These are phyloP conservation scores for Coemansia sp. DNA, from an alignment of 192 early-diverging fungal species.

Conservation along the genomic window DNA sequence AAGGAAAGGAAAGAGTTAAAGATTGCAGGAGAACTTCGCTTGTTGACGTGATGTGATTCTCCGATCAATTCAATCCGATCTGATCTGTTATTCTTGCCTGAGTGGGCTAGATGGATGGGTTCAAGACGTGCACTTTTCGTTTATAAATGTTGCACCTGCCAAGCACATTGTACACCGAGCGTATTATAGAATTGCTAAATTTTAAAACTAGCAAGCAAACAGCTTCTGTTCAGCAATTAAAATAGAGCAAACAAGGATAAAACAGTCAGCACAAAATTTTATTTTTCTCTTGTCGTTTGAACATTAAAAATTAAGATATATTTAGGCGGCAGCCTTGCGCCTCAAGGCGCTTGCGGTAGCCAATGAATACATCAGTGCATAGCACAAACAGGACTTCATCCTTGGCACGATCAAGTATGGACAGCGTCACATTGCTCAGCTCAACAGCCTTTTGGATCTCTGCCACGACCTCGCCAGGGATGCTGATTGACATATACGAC, in stretches of 20 bases:
- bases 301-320: neutral
- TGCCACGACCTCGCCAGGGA: constrained; percentile 19
- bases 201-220: constrained; percentile 68
- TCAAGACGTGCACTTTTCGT: constrained; percentile 68
- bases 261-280: no score
- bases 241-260: no score
- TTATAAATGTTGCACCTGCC: constrained; percentile 35
- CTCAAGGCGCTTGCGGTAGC: constrained; percentile 26
- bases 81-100: no score
- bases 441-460: constrained; percentile 25
- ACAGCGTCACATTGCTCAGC: constrained; percentile 25
- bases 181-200: constrained; percentile 59
- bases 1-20: constrained; percentile 10
- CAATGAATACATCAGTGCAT: constrained; percentile 38
- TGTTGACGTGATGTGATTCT: no score
- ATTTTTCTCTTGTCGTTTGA: neutral
- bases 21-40: constrained; percentile 4
- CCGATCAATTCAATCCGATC: no score
- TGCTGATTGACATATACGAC: constrained; percentile 34
- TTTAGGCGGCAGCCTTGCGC: constrained; percentile 2
- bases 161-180: constrained; percentile 56
- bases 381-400: constrained; percentile 45
- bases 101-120: no score
- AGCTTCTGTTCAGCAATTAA: constrained; percentile 28
- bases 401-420: constrained; percentile 40